Evolutionary conservation across 495 filamentous ascomycete species (phyloP), one percentile per base, ranked within the genome.

Genomic region (Annulohypoxylon stygium): DNA sequence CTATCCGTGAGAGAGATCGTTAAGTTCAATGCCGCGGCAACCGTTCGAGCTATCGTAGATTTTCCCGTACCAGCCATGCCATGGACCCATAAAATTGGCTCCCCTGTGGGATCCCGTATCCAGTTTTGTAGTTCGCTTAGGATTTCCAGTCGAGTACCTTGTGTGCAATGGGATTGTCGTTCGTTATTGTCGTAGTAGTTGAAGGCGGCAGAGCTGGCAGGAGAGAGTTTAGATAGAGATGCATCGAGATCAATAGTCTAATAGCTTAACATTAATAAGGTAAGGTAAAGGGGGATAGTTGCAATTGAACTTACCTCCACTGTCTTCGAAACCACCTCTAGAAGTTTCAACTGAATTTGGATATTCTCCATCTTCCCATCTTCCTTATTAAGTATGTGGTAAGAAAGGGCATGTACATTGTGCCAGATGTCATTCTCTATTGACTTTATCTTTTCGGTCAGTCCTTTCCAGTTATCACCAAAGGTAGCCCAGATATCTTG

Each of bases 41-140:
- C 67, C 5, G 83, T 86, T 36, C 72, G 77, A n/a, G 82, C 71
- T 51, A 85, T 80, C 18, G 81, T 85, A 26, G 83, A 83, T 64
- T 85, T 85, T 18, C 83, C 83, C 14, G 79, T 84, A 8, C 83
- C 83, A 11, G 83, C 81, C 75, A 84, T 82, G 11, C 82, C 82
- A 30, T 78, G 75, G n/a, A 86, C 71, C 83, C 81, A 83, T 48
- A 83, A 81, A n/a, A 84, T 80, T 45, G 57, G 11, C 33, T 78
- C 59, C 43, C 34, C 43, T 16, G 69, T 25, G n/a, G 67, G 53
- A 20, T 50, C 33, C 11, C 63, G 34, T 8, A 60, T 12, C 67
- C 67, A 70, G 6, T 20, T n/a, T 34, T 65, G 51, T 4, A 78
- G 65, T 26, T 73, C 50, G 10, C 16, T 51, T 33, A 77, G 70